Evolutionary conservation across 2,329 filamentous ascomycete species (phyloP).

Genomic region (Sphaerostilbella broomeana): DNA sequence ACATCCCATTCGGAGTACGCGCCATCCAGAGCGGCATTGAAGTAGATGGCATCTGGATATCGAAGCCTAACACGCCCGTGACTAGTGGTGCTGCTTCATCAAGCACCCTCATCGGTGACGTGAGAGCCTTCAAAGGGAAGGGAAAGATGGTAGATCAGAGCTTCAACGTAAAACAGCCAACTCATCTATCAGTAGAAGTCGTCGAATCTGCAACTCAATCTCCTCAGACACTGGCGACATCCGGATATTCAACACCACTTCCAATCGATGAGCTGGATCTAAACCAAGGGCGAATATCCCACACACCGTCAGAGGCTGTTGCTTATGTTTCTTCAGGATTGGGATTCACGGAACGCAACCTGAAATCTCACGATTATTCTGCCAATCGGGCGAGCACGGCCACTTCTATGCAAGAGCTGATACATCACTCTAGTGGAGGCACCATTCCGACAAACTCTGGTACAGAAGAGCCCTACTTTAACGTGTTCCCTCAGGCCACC

Average conservation of each 20-base stretch:
- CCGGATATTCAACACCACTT: not conserved
- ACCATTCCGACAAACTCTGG: slow-evolving; percentile 7
- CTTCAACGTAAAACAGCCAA: slow-evolving; percentile 4
- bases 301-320: not conserved
- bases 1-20: slow-evolving; percentile 79
- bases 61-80: slow-evolving; percentile 40
- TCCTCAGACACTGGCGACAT: not conserved
- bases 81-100: slow-evolving; percentile 19
- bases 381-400: slow-evolving; percentile 7
- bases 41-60: slow-evolving; percentile 79
- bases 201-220: not conserved
- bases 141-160: slow-evolving; percentile 14
- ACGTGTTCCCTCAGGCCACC: slow-evolving; percentile 2
- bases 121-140: slow-evolving; percentile 17
- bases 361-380: slow-evolving; percentile 6
- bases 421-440: slow-evolving; percentile 3
- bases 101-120: slow-evolving; percentile 19
- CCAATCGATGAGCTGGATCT: not conserved
- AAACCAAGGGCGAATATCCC: not conserved
- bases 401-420: slow-evolving; percentile 3
- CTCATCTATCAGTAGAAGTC: slow-evolving; percentile 3
- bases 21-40: slow-evolving; percentile 78
- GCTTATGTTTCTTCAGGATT: not conserved
- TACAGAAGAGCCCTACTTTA: slow-evolving; percentile 5
- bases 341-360: slow-evolving; percentile 4